Percentiles rank a stretch among this genome's conserved stretches.
Evolutionary conservation across 257 asterid species (phyloP).

Genomic region (Plectranthus barbatus): DNA sequence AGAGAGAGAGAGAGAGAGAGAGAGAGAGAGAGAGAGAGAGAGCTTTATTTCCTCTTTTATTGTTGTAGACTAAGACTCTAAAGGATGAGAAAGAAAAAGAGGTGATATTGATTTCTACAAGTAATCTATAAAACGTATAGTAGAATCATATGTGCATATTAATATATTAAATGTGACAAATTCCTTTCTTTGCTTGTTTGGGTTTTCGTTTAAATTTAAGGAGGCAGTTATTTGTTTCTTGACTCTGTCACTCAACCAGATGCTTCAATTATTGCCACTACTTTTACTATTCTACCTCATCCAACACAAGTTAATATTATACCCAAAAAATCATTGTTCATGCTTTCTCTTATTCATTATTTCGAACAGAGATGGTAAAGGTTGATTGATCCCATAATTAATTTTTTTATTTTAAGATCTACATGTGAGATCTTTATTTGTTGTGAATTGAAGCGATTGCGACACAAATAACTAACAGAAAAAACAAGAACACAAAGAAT

Average conservation of each 20-base stretch:
- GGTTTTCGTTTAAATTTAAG: slow-evolving; percentile 14
- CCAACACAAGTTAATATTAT: neutral
- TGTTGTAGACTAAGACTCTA: neutral
- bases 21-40: neutral
- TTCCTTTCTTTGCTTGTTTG: slow-evolving; percentile 49
- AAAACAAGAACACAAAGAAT: too few relatives aligned
- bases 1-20: neutral
- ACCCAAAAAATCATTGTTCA: too few relatives aligned
- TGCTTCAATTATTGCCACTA: slow-evolving; percentile 9
- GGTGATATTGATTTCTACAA: slow-evolving; percentile 9
- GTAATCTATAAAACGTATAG: neutral
- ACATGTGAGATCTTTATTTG: too few relatives aligned
- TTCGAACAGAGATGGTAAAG: too few relatives aligned
- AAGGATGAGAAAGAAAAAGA: neutral
- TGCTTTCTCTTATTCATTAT: too few relatives aligned
- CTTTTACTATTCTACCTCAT: neutral
- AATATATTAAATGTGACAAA: slow-evolving; percentile 1
- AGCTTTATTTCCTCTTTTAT: neutral
- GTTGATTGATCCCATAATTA: too few relatives aligned
- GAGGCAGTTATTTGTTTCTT: slow-evolving; percentile 17
- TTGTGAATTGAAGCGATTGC: too few relatives aligned
- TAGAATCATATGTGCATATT: slow-evolving; percentile 7
- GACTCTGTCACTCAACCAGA: slow-evolving; percentile 10
- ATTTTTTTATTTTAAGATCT: too few relatives aligned
- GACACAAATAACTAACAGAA: too few relatives aligned